A percentile compares a stretch with the other conserved stretches of the same genome.
phyloP scores from a whole-genome alignment of 352 stramenopile species.

The Phytophthora tentaculata region DNA sequence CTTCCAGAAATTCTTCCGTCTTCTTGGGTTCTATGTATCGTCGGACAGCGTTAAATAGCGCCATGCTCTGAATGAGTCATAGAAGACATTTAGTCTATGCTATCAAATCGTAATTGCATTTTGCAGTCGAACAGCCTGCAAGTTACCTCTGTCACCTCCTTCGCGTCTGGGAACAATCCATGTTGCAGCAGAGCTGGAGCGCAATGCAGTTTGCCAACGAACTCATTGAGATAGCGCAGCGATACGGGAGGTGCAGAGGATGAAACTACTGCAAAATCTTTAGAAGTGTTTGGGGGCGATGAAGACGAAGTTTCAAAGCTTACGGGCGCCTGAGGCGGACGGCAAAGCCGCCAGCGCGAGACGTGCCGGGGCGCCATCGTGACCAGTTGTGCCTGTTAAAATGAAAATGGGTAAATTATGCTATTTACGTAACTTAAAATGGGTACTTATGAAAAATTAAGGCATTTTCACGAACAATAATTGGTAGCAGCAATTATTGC shows the following conservation, averaged over 20 bases:
- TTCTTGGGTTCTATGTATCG: constrained; percentile 58
- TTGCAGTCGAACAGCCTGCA: not conserved
- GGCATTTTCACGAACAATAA: no score
- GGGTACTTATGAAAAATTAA: no score
- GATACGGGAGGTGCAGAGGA: constrained; percentile 42
- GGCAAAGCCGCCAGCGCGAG: constrained; percentile 42
- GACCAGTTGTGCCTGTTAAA: constrained; percentile 3
- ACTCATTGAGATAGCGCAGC: constrained; percentile 86
- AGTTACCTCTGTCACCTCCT: constrained; percentile 82
- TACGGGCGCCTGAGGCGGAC: not conserved
- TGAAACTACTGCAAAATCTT: constrained; percentile 11
- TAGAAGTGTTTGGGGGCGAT: not conserved
- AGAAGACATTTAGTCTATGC: not conserved
- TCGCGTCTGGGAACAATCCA: constrained; percentile 80
- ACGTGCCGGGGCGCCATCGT: constrained; percentile 34
- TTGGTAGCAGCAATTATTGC: no score
- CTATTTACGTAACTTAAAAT: no score
- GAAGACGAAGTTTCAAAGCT: constrained; percentile 19
- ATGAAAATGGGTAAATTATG: not conserved
- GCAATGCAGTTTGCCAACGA: constrained; percentile 83
- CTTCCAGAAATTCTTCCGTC: constrained; percentile 10
- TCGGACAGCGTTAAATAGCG: constrained; percentile 81
- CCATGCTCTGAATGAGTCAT: constrained; percentile 67
- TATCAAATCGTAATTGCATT: not conserved
- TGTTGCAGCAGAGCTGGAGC: constrained; percentile 69